Base-by-base conservation (phyloP, 805 yeast species). In the Spathaspora gorwiae region DNA sequence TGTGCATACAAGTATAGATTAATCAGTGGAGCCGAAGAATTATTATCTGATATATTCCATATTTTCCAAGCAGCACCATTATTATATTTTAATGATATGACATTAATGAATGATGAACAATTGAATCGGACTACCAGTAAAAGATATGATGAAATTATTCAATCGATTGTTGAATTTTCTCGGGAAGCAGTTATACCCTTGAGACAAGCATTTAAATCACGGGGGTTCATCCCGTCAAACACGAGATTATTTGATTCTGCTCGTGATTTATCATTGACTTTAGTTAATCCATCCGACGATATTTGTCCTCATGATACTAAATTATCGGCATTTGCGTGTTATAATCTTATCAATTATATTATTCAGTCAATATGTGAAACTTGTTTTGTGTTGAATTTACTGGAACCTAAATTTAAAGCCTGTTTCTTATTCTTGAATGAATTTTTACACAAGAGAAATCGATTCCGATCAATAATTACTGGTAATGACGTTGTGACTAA, bases 401-500 rank as follows among this genome's bases (percentile, higher is more conserved):
- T 68, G 0, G 68, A 70, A 44, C 49, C 66, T 5, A 65, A 61
- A 38, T 70, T 70, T 52, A 68, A 66, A 44, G 55, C 66, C 6
- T 60, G 61, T 36, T 66, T 71, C 45, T 40, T 66, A 9, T 63
- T 69, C 41, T 56, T 70, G 39, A 65, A 67, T 49, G 57, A 58
- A 24, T 68, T 67, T 44, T 48, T 70, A 37, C 55, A 56, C 35
- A 55, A 55, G 39, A 52, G 72, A 39, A 60, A 61, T 13, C 45
- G 38, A 2, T 52, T 55, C 40, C 26, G 44, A 6, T 37, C 40
- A 15, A 46, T 47, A 6, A 41, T 57, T 4, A 42, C 39, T 6
- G 32, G 40, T 2, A 60, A 56, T 44, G 40, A 46, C 8, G 47
- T 56, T 11, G 40, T 55, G 5, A 32, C 26, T 5, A 50, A 51